phyloP scores from a whole-genome alignment of 2,329 filamentous ascomycete species.

The Xylariaceae sp. region DNA sequence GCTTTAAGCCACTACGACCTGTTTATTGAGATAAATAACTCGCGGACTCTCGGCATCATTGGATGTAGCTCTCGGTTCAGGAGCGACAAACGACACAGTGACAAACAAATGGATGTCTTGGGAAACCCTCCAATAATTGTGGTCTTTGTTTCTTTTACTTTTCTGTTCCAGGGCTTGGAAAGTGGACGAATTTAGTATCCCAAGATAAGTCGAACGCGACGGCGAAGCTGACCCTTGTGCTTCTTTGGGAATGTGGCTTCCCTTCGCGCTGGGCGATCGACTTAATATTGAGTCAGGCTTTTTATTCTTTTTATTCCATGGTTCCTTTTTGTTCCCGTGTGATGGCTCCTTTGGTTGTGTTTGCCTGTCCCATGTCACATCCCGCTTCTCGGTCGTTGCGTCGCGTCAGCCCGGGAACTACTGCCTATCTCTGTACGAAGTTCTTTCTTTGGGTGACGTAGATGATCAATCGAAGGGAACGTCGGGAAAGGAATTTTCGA shows the following conservation, averaged over 20 bases:
- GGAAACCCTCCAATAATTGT: too few relatives aligned
- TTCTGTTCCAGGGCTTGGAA: too few relatives aligned
- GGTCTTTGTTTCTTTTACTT: too few relatives aligned
- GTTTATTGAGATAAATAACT: too few relatives aligned
- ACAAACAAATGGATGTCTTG: too few relatives aligned
- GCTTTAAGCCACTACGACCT: too few relatives aligned
- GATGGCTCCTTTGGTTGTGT: conserved; percentile 1
- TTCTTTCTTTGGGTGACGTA: neutral
- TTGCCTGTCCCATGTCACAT: conserved; percentile 10
- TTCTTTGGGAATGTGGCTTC: conserved; percentile 7
- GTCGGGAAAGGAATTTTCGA: neutral
- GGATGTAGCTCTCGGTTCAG: too few relatives aligned
- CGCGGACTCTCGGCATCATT: too few relatives aligned
- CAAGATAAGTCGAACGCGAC: neutral
- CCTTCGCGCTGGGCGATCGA: neutral
- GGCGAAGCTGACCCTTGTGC: neutral
- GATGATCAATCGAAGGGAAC: neutral
- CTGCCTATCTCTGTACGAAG: neutral
- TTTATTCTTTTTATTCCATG: too few relatives aligned
- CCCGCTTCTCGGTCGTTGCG: conserved; percentile 4
- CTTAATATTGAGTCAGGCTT: neutral
- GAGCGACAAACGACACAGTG: too few relatives aligned
- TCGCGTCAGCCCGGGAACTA: neutral
- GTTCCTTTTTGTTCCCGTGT: neutral
- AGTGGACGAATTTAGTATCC: neutral